These are phyloP conservation scores for Grosmannia huntii DNA, from an alignment of 2,329 filamentous ascomycete species.

Conservation along the genomic window DNA sequence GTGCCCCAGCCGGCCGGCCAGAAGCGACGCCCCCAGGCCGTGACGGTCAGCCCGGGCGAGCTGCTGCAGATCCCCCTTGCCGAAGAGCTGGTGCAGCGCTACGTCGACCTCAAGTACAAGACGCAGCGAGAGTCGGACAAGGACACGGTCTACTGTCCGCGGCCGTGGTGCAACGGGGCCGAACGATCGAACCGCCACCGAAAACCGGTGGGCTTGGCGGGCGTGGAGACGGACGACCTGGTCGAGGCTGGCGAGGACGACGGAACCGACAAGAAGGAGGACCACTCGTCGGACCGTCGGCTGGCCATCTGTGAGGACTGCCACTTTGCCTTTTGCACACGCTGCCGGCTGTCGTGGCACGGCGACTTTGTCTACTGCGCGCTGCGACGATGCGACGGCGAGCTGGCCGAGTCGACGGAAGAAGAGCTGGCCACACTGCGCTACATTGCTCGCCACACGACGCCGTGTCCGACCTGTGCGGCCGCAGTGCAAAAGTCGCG, in stretches of 20 bases:
- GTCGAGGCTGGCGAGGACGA: constrained; percentile 8
- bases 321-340: constrained; percentile 71
- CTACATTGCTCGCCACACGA: constrained; percentile 70
- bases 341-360: constrained; percentile 71
- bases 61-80: constrained; percentile 63
- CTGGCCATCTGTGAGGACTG: constrained; percentile 83
- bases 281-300: constrained; percentile 25
- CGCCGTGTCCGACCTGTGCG: constrained; percentile 77
- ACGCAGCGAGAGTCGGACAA: constrained; percentile 85
- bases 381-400: constrained; percentile 48
- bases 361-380: constrained; percentile 65
- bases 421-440: constrained; percentile 44
- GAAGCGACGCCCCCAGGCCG: constrained; percentile 40
- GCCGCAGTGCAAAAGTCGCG: constrained; percentile 79
- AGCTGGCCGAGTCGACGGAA: constrained; percentile 50
- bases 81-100: constrained; percentile 65
- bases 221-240: constrained; percentile 13
- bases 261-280: constrained; percentile 7
- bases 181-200: constrained; percentile 63
- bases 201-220: constrained; percentile 35
- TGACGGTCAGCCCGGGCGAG: constrained; percentile 68
- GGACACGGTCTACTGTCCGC: constrained; percentile 82
- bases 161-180: constrained; percentile 83
- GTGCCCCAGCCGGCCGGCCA: constrained; percentile 14
- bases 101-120: constrained; percentile 84